Base-by-base conservation (phyloP, 345 rosid species). In the Eucalyptus virginea region DNA sequence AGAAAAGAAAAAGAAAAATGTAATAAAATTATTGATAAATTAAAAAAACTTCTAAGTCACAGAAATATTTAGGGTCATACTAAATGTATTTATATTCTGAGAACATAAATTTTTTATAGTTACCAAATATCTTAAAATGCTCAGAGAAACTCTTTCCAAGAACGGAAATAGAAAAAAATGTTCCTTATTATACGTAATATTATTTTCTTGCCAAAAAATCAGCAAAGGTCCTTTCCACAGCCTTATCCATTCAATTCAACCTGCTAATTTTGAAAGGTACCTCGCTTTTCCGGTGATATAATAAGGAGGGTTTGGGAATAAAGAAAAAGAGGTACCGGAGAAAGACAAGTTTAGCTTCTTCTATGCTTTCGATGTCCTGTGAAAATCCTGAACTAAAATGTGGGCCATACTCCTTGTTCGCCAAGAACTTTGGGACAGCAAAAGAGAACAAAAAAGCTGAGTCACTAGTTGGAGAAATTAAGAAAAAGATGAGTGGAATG, bases 61-160 rank as follows among this genome's bases (percentile, higher is more conserved):
- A 52, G 7, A 51, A 52, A 52, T 19, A 52, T 52, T 7, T 19
- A 3, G 9, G 9, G 24, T 52, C 24, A 52, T 19, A 52, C 4
- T 4, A 52, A 52, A 52, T 7, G 1, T 52, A 7, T 52, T 19
- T 52, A 4, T 52, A 0, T 52, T 52, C 2, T 19, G 2, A 21
- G 10, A 52, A 52, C 24, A 52, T 52, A 19, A 52, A 18, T 51
- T 51, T 17, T 7, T 1, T 51, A 51, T 51, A 51, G 0, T 51
- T 51, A 17, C 1, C 4, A 51, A 51, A 51, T 51, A 7, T 51
- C 9, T 51, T 51, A 51, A 51, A 51, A 51, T 51, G 9, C 2
- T 50, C 2, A 6, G 3, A 6, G 3, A 50, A 16, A 50, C 2
- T 50, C 0, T 50, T 50, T 50, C 0, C 1, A 1, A 2, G 0